Base-by-base conservation (phyloP, 305 asterid species). In the Rubia tinctorum region DNA sequence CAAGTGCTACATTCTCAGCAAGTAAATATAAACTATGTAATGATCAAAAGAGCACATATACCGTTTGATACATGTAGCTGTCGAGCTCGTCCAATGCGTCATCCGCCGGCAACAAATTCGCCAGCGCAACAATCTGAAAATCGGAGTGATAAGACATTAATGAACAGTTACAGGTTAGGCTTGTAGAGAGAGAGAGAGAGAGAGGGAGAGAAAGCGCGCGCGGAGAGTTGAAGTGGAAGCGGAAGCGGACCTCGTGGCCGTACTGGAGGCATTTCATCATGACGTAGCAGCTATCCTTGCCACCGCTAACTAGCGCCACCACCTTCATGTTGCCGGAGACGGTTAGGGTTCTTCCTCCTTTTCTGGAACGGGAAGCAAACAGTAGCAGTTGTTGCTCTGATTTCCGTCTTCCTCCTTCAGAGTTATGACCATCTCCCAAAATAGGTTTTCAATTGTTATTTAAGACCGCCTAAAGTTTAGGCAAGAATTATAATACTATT, bases 11-110 rank as follows among this genome's bases (percentile, higher is more conserved):
- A 37, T 66, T n/a, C 23, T 39, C 27, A 53, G 62, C 8, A 18
- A 34, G 25, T 30, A 17, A 6, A 75, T 43, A 18, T 15, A 14
- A 43, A 13, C 23, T 13, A 30, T 22, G 8, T 0, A 12, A 43
- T 0, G 17, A 55, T 25, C 8, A 76, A 62, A 18, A 18, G 60
- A 53, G 44, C n/a, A 23, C 80, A 61, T 72, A 42, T 51, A 91
- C 98, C 66, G 97, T 91, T 81, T 93, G 98, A 86, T 93, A 93
- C 98, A 93, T 91, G 85, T 88, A 93, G 86, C 98, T 93, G 72
- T 93, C 96, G 68, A 93, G 93, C 83, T 93, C 98, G 68, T 93
- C 96, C 47, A 76, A 79, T 30, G 87, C 88, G 37, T 93, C 97
- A 84, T 93, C 96, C 34, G 81, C 83, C 7, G 97, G 97, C 89